Evolutionary conservation across 2,329 filamentous ascomycete genomes (phyloP), one percentile per base, ranked within the genome.

Genomic region (Pseudodiploospora longispora): DNA sequence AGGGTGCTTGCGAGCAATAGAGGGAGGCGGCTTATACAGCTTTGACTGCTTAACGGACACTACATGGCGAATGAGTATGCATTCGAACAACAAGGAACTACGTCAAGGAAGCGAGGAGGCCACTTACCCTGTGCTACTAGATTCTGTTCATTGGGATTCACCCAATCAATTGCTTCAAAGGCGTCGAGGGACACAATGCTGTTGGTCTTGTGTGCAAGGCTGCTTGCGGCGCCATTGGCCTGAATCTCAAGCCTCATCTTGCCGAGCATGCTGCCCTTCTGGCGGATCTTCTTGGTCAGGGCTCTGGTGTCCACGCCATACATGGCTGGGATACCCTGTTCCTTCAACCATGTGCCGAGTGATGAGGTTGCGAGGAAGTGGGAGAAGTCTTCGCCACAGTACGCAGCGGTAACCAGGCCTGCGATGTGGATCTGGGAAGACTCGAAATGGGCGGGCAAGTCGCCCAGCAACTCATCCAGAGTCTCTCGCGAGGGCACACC

Each of bases 191-290:
- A 55, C 19, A 55, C 48, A 36, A 56, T 49, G 41, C 49, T 47
- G 42, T 52, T 44, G 34, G 52, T 50, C 36, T 50, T 42, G 10
- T 55, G 50, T 12, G 43, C 46, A 27, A 68, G 44, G 47, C 56
- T 52, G 38, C 69, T 64, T 40, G 66, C 62, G 40, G 58, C 49
- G 41, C 71, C 70, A 47, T 71, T 69, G 46, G 60, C 54, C 43
- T 68, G 55, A 54, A 82, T 58, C 65, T 89, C 78, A 46, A 90
- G 76, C 52, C 93, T 75, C 76, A 98, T 79, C 54, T 87, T 85
- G 49, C 91, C 93, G 41, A 97, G 82, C 88, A 97, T 95, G 72
- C 89, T 95, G 61, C 93, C 93, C 66, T 95, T 82, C 59, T 95
- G 78, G 56, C 93, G 80, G 55, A 98, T 95, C 61, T 83, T 85